Base-by-base conservation (phyloP, 495 filamentous ascomycete species). In the Polyplosphaeria fusca region DNA sequence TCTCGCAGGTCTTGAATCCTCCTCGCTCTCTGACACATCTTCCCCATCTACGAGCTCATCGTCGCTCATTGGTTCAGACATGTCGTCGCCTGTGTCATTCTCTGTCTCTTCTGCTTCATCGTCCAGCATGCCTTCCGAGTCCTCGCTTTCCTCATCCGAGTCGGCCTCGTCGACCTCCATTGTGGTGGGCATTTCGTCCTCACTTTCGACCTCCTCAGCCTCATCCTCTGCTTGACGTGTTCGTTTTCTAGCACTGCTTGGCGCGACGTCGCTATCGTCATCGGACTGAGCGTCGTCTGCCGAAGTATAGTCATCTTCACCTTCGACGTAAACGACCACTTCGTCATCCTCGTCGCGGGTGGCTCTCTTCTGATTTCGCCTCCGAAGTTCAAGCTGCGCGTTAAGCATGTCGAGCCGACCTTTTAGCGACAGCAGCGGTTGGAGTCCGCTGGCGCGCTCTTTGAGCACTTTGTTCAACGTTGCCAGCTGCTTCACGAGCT, bases 381-480 rank as follows among this genome's bases (percentile, higher is more conserved):
- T 82, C 25, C 93, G 77, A 57, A 95, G 71, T 58, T 89, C 82
- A 52, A 96, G 80, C 70, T 98, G 93, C 11, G 89, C 85, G 52
- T 89, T 82, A 41, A 95, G 74, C 82, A 96, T 86, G 67, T 96
- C 92, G 9, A 96, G 79, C 67, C 93, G 91, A 13, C 91, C 91
- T 74, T 95, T 94, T 23, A 98, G 77, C n/a, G 88, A 76, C 20
- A 96, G 76, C 28, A 98, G 74, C 39, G 85, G 86, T 22, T 87
- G 82, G n/a, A 97, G 77, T 24, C 85, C 89, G 12, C 82, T 82
- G 14, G 91, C 88, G 18, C 93, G 82, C 69, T 92, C 87, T 52
- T 91, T 85, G 61, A 96, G 81, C 20, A 96, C 91, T 53, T 84
- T 82, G 69, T 88, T 83, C 5, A 98, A 79, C 23, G 86, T 85